phyloP scores from a whole-genome alignment of 345 rosid genomes.

The Abelmoschus esculentus region DNA sequence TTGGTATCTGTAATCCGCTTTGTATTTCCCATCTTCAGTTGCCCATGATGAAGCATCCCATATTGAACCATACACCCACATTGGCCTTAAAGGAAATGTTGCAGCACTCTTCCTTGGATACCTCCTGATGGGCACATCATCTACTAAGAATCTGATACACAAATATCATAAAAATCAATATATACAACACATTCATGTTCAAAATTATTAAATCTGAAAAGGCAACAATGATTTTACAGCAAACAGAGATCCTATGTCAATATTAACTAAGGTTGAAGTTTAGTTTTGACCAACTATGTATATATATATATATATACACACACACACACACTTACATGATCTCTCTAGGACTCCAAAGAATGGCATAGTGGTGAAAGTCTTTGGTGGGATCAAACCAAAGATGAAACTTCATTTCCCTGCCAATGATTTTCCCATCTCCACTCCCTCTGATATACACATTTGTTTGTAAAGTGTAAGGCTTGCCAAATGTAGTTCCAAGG shows the following conservation, averaged over 20 bases:
- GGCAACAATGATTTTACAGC: not conserved
- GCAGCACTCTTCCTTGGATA: slow-evolving; percentile 63
- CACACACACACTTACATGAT: slow-evolving; percentile 74
- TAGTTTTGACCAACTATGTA: not conserved
- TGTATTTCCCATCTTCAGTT: slow-evolving; percentile 95
- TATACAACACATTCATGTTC: not conserved
- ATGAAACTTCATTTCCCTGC: slow-evolving; percentile 87
- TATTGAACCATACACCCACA: slow-evolving; percentile 93
- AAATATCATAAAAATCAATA: not conserved
- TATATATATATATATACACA: too few relatives aligned
- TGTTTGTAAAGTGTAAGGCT: slow-evolving; percentile 89
- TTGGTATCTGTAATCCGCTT: slow-evolving; percentile 79
- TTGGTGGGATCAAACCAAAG: slow-evolving; percentile 94
- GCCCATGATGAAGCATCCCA: slow-evolving; percentile 99
- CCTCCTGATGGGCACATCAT: slow-evolving; percentile 94
- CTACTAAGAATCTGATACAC: slow-evolving; percentile 68
- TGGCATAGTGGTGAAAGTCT: slow-evolving; percentile 78
- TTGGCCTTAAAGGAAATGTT: slow-evolving; percentile 86
- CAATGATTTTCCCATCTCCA: slow-evolving; percentile 83
- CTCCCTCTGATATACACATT: slow-evolving; percentile 93
- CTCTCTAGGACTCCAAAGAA: slow-evolving; percentile 80
- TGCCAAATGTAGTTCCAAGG: slow-evolving; percentile 89
- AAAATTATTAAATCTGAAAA: not conserved
- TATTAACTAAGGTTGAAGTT: not conserved
- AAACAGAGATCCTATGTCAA: not conserved